Percentiles rank a stretch among this genome's conserved stretches.
Evolutionary conservation across 495 filamentous ascomycete species (phyloP).

Genomic region (Aspergillus kassunensis): DNA sequence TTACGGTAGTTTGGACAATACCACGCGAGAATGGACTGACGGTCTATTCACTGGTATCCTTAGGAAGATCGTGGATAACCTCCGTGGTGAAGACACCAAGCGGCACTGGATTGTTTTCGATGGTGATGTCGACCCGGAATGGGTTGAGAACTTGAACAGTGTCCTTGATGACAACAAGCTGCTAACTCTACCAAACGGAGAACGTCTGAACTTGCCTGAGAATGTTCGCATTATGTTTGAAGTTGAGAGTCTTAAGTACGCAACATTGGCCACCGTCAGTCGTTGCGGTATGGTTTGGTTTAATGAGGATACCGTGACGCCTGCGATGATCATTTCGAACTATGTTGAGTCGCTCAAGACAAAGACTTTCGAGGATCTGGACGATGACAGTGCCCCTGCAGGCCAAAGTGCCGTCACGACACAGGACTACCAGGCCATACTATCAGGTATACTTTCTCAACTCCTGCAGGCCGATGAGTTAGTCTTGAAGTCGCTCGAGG

Average conservation of each 20-base stretch:
- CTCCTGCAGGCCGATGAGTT: constrained; percentile 75
- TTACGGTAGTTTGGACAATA: constrained; percentile 92
- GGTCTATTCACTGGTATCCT: constrained; percentile 97
- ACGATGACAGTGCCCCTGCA: constrained; percentile 79
- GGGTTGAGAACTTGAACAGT: constrained; percentile 99
- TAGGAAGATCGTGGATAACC: constrained; percentile 96
- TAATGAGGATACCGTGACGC: constrained; percentile 92
- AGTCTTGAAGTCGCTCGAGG: constrained; percentile 66
- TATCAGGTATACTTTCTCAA: constrained; percentile 71
- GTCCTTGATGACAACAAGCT: constrained; percentile 99
- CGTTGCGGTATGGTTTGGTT: constrained; percentile 99
- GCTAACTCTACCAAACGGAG: constrained; percentile 92
- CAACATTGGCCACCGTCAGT: constrained; percentile 93
- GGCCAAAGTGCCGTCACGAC: constrained; percentile 76
- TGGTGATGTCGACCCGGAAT: constrained; percentile 97
- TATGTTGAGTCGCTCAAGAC: constrained; percentile 80
- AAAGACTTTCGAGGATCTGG: constrained; percentile 84
- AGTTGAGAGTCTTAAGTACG: constrained; percentile 97
- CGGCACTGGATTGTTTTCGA: constrained; percentile 99
- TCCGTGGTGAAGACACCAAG: constrained; percentile 93
- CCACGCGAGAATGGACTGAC: constrained; percentile 97
- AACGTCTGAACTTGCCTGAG: constrained; percentile 85
- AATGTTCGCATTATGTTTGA: constrained; percentile 99
- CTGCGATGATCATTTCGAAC: constrained; percentile 86
- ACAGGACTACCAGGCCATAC: constrained; percentile 67